Conservation (phyloP, 768 basidiomycete genomes). For the Xerocomus spinulosus region DNA sequence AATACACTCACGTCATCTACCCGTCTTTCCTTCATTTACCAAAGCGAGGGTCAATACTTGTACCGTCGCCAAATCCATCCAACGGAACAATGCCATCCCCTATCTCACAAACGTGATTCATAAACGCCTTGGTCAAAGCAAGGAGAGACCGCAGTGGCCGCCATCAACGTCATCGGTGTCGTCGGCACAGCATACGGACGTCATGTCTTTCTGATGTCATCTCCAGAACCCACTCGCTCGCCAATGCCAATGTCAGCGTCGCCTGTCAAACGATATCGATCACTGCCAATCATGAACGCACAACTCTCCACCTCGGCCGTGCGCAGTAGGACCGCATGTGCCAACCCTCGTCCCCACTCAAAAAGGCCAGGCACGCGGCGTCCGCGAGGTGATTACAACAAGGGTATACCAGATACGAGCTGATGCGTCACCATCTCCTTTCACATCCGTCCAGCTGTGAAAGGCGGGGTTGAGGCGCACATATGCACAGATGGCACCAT, state of each 20-base stretch:
- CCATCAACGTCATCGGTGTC: background rate
- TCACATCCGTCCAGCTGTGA: background rate
- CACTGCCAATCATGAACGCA: background rate
- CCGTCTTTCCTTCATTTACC: too few relatives aligned
- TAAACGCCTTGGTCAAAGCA: too few relatives aligned
- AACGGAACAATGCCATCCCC: background rate
- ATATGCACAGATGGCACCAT: conserved; percentile 2
- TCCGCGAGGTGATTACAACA: conserved; percentile 31
- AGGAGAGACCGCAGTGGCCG: background rate
- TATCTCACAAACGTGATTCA: background rate
- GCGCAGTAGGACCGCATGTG: too few relatives aligned
- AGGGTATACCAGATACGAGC: background rate
- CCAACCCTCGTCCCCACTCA: too few relatives aligned
- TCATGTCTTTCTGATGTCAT: background rate
- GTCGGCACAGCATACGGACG: background rate
- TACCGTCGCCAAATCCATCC: background rate
- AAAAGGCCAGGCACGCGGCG: conserved; percentile 15
- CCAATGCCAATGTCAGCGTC: too few relatives aligned
- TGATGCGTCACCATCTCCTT: too few relatives aligned
- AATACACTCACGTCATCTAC: background rate
- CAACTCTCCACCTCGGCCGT: too few relatives aligned
- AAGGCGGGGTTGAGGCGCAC: conserved; percentile 30
- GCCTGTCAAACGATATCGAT: too few relatives aligned
- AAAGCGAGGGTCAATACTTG: too few relatives aligned
- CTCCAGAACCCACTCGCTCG: too few relatives aligned